A percentile compares a stretch with the other conserved stretches of the same genome.
Conservation (phyloP, 1,284 basidiomycete species). For the Leccinum solheimii region DNA sequence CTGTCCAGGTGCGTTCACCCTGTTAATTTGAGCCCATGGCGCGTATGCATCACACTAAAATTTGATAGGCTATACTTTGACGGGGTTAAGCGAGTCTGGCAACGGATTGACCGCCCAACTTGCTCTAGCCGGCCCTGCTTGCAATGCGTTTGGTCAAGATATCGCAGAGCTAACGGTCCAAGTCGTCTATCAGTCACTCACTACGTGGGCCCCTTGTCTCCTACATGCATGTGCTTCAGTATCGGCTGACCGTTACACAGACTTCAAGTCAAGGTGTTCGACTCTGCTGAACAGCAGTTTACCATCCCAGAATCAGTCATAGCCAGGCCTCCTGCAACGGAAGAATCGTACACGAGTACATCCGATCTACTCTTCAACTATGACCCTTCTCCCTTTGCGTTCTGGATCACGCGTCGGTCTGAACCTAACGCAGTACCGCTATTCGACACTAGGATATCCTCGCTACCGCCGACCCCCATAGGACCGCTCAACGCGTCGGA, state of each 20-base stretch:
- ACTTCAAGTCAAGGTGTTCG: constrained; percentile 75
- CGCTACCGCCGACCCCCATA: constrained; percentile 57
- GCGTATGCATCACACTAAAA: not conserved
- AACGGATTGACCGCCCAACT: constrained; percentile 60
- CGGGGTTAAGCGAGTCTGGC: constrained; percentile 44
- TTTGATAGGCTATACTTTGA: constrained; percentile 50
- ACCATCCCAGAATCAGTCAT: constrained; percentile 63
- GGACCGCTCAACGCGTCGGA: constrained; percentile 48
- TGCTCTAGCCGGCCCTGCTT: constrained; percentile 55
- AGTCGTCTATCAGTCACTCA: constrained; percentile 63
- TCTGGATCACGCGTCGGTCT: constrained; percentile 74
- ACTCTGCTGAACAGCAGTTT: constrained; percentile 63
- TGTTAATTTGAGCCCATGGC: not conserved
- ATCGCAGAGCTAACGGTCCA: constrained; percentile 60
- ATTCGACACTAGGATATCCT: constrained; percentile 70
- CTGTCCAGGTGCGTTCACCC: constrained; percentile 24
- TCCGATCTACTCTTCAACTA: constrained; percentile 72
- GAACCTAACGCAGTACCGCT: constrained; percentile 58
- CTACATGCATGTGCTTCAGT: not conserved
- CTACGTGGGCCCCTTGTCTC: constrained; percentile 40
- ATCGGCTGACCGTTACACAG: constrained; percentile 34
- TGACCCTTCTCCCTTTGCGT: constrained; percentile 64
- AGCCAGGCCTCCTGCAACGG: constrained; percentile 42
- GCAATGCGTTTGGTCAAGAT: constrained; percentile 73
- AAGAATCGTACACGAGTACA: constrained; percentile 35